A percentile compares a stretch with the other conserved stretches of the same genome.
These are phyloP conservation scores for Elongisporangium senticosum DNA, from an alignment of 352 stramenopile genomes.

Conservation along the genomic window DNA sequence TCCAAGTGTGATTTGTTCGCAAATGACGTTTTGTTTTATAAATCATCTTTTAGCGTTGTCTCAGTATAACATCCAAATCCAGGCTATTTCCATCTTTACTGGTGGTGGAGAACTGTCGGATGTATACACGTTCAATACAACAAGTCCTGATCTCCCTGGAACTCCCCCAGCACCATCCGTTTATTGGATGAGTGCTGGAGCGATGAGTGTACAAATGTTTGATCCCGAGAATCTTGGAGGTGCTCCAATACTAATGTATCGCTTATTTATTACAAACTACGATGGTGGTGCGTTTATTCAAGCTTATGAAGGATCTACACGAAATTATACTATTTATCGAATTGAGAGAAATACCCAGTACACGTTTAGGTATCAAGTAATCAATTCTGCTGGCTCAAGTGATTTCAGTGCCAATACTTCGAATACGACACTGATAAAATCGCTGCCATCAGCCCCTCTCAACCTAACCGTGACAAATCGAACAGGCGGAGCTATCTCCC, in stretches of 20 bases:
- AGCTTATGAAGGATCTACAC: constrained; percentile 18
- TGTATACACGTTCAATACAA: constrained; percentile 18
- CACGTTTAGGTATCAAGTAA: constrained; percentile 40
- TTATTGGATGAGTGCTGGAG: constrained; percentile 31
- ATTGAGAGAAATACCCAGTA: constrained; percentile 28
- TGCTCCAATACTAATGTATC: constrained; percentile 32
- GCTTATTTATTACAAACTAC: constrained; percentile 25
- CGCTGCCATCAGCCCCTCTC: constrained; percentile 31
- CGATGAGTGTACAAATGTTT: constrained; percentile 50
- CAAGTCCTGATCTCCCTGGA: constrained; percentile 34
- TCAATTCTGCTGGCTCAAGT: constrained; percentile 43
- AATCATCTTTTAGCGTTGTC: constrained; percentile 31
- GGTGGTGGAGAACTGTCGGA: constrained; percentile 24
- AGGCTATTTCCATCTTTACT: constrained; percentile 20
- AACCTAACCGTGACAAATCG: constrained; percentile 16
- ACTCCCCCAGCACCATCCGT: constrained; percentile 24
- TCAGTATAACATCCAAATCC: constrained; percentile 36
- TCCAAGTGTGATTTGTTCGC: constrained; percentile 15
- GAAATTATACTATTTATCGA: constrained; percentile 24
- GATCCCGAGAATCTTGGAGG: constrained; percentile 41
- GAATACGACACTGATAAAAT: constrained; percentile 31
- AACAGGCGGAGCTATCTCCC: constrained; percentile 33
- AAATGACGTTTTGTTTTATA: constrained; percentile 30
- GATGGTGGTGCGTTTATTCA: constrained; percentile 15
- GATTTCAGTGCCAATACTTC: constrained; percentile 14